Evolutionary conservation across 352 stramenopile species (phyloP), one percentile per base, ranked within the genome.

Genomic region (Halophytophthora batemanensis): DNA sequence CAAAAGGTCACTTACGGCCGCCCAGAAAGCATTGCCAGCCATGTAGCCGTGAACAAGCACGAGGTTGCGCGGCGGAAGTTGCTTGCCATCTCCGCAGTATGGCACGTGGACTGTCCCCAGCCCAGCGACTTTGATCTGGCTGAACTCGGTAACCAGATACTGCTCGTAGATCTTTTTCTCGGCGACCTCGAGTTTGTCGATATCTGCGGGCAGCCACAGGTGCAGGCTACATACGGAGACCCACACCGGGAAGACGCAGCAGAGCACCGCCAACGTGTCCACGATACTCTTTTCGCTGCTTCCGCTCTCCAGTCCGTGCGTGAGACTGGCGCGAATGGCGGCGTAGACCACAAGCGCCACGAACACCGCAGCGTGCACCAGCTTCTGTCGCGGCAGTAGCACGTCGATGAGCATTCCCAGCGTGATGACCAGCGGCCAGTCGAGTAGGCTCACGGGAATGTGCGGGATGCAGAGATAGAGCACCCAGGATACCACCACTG

Each of bases 21-120:
- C 73, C 82, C 82, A 93, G 36, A 90, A 89, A 0, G 71, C 73
- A 34, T 93, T 93, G 1, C 77, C 77, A 31, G 74, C 79, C 39
- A 83, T 70, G 53, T 87, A 93, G n/a, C 82, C 82, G 49, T 93
- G 82, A 23, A 93, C 61, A 8, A 93, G 65, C 15, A 93, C 82
- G 18, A 93, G 58, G 14, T 71, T 86, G 4, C 71, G 64, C 4
- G 75, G 68, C 14, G 69, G 73, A 2, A 84, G 54, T 18, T 71
- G 77, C 41, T 68, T 63, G n/a, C 44, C 40, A 35, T 86, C 77
- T 15, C 79, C 82, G 31, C 77, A 86, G 56, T 87, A 93, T 7
- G 82, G 79, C 21, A 90, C 77, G 33, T 90, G 79, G 5, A 93
- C 69, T 0, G 79, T 93, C 0, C 82, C 82, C 2, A 93, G 61